Evolutionary conservation across 2,329 filamentous ascomycete species (phyloP).

Genomic region (Metarhizium brunneum): DNA sequence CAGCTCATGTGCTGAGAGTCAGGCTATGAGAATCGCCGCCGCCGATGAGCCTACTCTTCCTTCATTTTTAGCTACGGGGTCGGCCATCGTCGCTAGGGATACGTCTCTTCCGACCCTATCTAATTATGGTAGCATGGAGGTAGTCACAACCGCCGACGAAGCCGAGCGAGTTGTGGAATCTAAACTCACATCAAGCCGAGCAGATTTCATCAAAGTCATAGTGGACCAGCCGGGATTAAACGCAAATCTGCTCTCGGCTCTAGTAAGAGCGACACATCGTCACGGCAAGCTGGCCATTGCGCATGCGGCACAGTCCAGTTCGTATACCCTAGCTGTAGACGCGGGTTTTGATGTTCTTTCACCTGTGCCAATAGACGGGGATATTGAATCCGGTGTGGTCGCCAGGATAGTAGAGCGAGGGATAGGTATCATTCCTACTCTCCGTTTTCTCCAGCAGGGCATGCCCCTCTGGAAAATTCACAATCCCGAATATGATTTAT

Average conservation of each 20-base stretch:
- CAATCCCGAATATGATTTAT: slow-evolving; percentile 10
- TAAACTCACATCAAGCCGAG: background rate
- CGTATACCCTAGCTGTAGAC: slow-evolving; percentile 16
- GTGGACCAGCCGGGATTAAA: slow-evolving; percentile 11
- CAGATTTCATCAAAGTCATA: slow-evolving; percentile 20
- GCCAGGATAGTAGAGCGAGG: slow-evolving; percentile 2
- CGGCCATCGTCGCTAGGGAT: slow-evolving; percentile 1
- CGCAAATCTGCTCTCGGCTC: slow-evolving; percentile 13
- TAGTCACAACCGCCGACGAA: slow-evolving; percentile 1
- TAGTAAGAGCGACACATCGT: slow-evolving; percentile 13
- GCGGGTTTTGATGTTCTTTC: slow-evolving; percentile 19
- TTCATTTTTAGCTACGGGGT: slow-evolving; percentile 8
- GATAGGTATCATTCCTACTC: slow-evolving; percentile 18
- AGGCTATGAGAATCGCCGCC: slow-evolving; percentile 4
- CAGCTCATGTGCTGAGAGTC: slow-evolving; percentile 6
- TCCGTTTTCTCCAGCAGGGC: slow-evolving; percentile 12
- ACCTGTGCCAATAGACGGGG: slow-evolving; percentile 17
- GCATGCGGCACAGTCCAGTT: slow-evolving; percentile 15
- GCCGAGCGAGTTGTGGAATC: slow-evolving; percentile 1
- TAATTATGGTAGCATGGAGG: slow-evolving; percentile 1
- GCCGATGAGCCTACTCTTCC: slow-evolving; percentile 1
- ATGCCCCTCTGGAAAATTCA: background rate
- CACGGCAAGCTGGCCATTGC: slow-evolving; percentile 16
- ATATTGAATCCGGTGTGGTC: slow-evolving; percentile 12
- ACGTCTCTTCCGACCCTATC: background rate